Evolutionary conservation across 768 basidiomycete species (phyloP).

Genomic region (Chalciporus pseudorubinellus): DNA sequence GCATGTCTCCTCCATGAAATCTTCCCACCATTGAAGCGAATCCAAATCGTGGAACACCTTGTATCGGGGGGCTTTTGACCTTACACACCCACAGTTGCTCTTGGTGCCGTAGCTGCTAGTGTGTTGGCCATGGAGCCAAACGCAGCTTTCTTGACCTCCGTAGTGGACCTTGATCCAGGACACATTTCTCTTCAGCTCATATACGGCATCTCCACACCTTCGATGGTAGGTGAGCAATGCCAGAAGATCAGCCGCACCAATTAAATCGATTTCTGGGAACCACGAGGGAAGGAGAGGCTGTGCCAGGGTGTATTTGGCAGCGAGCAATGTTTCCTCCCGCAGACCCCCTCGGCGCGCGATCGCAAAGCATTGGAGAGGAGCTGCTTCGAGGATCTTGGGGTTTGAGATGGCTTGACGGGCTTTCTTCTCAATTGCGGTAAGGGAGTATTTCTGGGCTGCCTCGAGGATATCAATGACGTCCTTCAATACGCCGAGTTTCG

Average conservation of each 20-base stretch:
- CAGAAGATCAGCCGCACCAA: constrained; percentile 28
- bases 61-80: neutral
- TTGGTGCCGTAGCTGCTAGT: too few species aligned
- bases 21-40: constrained; percentile 21
- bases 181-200: neutral
- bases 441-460: constrained; percentile 16
- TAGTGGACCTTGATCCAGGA: constrained; percentile 19
- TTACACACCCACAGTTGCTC: neutral
- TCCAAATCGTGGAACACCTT: neutral
- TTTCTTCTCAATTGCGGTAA: constrained; percentile 14
- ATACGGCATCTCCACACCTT: constrained; percentile 11
- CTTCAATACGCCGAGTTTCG: constrained; percentile 11
- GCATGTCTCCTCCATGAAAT: constrained; percentile 17
- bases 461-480: constrained; percentile 10
- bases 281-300: constrained; percentile 21
- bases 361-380: constrained; percentile 32
- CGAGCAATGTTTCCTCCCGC: constrained; percentile 22
- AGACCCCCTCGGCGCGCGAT: constrained; percentile 27
- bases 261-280: constrained; percentile 26
- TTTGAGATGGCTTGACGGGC: constrained; percentile 19
- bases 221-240: constrained; percentile 21
- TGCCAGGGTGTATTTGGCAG: constrained; percentile 29
- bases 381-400: constrained; percentile 14
- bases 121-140: neutral
- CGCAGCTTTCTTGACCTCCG: neutral